Percentiles rank a stretch among this genome's conserved stretches.
Evolutionary conservation across 2,329 filamentous ascomycete species (phyloP).

Genomic region (Colletotrichum liriopes): DNA sequence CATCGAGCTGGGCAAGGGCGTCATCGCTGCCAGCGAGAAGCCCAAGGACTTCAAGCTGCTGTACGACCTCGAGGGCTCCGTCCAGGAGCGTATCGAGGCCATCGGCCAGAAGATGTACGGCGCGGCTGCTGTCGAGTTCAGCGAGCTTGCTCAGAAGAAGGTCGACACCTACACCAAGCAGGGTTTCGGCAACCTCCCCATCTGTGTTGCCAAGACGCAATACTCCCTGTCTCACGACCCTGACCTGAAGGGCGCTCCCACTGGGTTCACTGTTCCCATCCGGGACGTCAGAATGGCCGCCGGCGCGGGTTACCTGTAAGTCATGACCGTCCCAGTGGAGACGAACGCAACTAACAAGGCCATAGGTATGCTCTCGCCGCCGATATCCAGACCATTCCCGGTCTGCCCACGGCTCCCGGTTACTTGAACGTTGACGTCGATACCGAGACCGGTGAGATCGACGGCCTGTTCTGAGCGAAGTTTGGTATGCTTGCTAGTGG

Average conservation of each 20-base stretch:
- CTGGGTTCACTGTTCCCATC: slow-evolving; percentile 94
- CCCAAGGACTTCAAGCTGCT: slow-evolving; percentile 90
- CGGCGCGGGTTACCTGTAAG: slow-evolving; percentile 91
- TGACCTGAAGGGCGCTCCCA: slow-evolving; percentile 93
- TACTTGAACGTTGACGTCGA: slow-evolving; percentile 95
- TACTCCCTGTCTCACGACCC: slow-evolving; percentile 97
- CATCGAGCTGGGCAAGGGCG: slow-evolving; percentile 87
- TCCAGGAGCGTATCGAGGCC: slow-evolving; percentile 90
- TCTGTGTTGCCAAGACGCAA: slow-evolving; percentile 98
- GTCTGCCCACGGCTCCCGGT: slow-evolving; percentile 92
- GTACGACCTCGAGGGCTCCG: slow-evolving; percentile 83
- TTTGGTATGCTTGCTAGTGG: neutral
- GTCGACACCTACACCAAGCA: slow-evolving; percentile 95
- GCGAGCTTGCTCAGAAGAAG: slow-evolving; percentile 94
- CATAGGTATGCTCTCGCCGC: slow-evolving; percentile 89
- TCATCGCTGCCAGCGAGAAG: slow-evolving; percentile 86
- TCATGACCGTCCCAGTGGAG: slow-evolving; percentile 43
- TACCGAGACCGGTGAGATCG: slow-evolving; percentile 86
- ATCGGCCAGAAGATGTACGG: slow-evolving; percentile 97
- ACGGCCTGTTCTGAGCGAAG: slow-evolving; percentile 83
- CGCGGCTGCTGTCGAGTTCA: slow-evolving; percentile 90
- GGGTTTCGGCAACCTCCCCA: slow-evolving; percentile 92
- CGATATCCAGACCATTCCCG: slow-evolving; percentile 98
- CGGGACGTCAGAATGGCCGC: slow-evolving; percentile 94
- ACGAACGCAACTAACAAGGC: slow-evolving; percentile 53